Evolutionary conservation across 1,284 basidiomycete genomes (phyloP).

Genomic region (Cutaneotrichosporon sp.): DNA sequence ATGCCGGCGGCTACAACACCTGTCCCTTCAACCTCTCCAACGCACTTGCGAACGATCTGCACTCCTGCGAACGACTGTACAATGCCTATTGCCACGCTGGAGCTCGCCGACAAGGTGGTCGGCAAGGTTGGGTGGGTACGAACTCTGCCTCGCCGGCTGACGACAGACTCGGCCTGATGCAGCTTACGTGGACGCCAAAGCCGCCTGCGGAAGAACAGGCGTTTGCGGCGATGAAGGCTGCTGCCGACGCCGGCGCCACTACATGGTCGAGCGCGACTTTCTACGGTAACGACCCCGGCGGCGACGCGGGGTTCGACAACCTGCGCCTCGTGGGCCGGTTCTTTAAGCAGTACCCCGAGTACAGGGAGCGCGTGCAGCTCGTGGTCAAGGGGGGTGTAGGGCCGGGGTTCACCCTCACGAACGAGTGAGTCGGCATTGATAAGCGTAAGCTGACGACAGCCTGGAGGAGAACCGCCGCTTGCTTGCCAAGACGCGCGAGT

Average conservation of each 20-base stretch:
- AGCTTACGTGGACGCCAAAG: constrained; percentile 53
- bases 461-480: constrained; percentile 50
- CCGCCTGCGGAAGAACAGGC: constrained; percentile 55
- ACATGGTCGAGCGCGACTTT: constrained; percentile 48
- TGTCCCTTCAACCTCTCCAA: too few relatives aligned
- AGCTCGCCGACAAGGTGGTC: constrained; percentile 33
- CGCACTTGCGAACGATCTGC: too few relatives aligned
- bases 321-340: constrained; percentile 42
- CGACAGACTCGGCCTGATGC: constrained; percentile 52
- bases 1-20: too few relatives aligned
- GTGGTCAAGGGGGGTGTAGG: constrained; percentile 53
- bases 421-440: constrained; percentile 11
- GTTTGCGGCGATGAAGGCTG: constrained; percentile 59
- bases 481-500: constrained; percentile 46
- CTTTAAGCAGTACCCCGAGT: constrained; percentile 53
- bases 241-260: constrained; percentile 56
- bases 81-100: constrained; percentile 23
- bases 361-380: constrained; percentile 54
- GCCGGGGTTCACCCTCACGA: constrained; percentile 10
- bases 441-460: constrained; percentile 19
- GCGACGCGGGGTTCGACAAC: constrained; percentile 32
- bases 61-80: too few relatives aligned
- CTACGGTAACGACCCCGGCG: constrained; percentile 32
- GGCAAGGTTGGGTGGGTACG: constrained; percentile 32
- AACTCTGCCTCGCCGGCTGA: neutral